These are phyloP conservation scores for Aureobasidium sp. DNA, from an alignment of 2,329 filamentous ascomycete species.

Conservation along the genomic window DNA sequence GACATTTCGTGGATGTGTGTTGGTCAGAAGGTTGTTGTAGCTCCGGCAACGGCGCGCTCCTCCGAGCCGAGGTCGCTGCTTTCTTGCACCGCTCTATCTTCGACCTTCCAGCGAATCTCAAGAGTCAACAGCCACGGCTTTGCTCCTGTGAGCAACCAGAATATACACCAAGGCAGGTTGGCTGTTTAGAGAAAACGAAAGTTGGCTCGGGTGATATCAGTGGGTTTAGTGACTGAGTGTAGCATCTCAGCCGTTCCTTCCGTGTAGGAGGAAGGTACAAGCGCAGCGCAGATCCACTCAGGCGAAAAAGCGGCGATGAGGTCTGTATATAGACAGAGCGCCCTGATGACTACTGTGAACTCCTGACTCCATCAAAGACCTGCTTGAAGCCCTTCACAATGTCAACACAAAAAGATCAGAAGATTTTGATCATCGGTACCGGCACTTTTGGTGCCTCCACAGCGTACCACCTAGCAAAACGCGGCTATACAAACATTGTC, in stretches of 20 bases:
- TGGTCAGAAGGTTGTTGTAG: too few relatives aligned
- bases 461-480: slow-evolving; percentile 10
- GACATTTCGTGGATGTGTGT: too few relatives aligned
- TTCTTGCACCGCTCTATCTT: background rate
- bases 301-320: background rate
- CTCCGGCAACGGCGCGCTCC: background rate
- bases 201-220: background rate
- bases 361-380: background rate
- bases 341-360: background rate
- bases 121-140: background rate
- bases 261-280: slow-evolving; percentile 1
- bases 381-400: background rate
- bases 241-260: background rate
- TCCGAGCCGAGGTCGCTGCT: background rate
- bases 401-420: background rate
- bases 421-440: slow-evolving; percentile 51
- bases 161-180: too few relatives aligned
- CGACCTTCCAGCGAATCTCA: background rate
- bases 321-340: slow-evolving; percentile 1
- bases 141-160: background rate
- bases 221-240: background rate
- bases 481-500: slow-evolving; percentile 12
- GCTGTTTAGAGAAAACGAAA: too few relatives aligned
- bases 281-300: background rate
- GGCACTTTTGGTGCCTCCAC: slow-evolving; percentile 12